Percentiles rank a stretch among this genome's conserved stretches.
Evolutionary conservation across 352 stramenopile genomes (phyloP).

Genomic region (Pythium aquatile): DNA sequence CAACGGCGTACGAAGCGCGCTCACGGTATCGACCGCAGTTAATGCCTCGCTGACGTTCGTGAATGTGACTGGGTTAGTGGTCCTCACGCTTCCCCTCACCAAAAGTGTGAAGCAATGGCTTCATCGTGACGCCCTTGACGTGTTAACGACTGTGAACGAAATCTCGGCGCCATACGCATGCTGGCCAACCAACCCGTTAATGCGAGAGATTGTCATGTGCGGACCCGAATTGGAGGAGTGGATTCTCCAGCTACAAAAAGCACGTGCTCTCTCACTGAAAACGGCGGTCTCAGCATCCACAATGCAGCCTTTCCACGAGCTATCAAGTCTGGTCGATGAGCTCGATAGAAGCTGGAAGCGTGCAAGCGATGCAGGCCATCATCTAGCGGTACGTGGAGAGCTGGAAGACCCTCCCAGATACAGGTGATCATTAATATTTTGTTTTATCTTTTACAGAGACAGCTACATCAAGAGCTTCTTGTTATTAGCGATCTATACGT

Average conservation of each 20-base stretch:
- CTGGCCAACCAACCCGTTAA: constrained; percentile 21
- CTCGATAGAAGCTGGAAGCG: constrained; percentile 7
- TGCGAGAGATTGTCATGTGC: constrained; percentile 9
- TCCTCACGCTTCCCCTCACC: constrained; percentile 23
- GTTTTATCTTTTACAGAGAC: background rate
- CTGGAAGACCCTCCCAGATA: too few relatives aligned
- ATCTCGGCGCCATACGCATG: constrained; percentile 1
- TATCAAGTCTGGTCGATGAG: background rate
- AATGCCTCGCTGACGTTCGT: constrained; percentile 42
- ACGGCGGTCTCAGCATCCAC: background rate
- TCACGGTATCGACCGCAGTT: constrained; percentile 63
- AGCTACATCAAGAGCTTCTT: constrained; percentile 10
- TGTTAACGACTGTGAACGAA: background rate
- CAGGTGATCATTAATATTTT: too few relatives aligned
- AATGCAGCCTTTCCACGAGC: constrained; percentile 16
- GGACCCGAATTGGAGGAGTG: constrained; percentile 2
- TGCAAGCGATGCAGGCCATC: constrained; percentile 8
- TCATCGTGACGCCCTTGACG: background rate
- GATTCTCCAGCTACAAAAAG: background rate
- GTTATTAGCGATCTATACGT: constrained; percentile 46
- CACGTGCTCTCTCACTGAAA: background rate
- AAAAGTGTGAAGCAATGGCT: constrained; percentile 16
- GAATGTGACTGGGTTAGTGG: constrained; percentile 36
- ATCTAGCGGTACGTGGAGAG: constrained; percentile 6
- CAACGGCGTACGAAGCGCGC: constrained; percentile 54